These are phyloP conservation scores for Ascochyta viciae-villosae DNA, from an alignment of 2,329 filamentous ascomycete genomes.

Conservation along the genomic window DNA sequence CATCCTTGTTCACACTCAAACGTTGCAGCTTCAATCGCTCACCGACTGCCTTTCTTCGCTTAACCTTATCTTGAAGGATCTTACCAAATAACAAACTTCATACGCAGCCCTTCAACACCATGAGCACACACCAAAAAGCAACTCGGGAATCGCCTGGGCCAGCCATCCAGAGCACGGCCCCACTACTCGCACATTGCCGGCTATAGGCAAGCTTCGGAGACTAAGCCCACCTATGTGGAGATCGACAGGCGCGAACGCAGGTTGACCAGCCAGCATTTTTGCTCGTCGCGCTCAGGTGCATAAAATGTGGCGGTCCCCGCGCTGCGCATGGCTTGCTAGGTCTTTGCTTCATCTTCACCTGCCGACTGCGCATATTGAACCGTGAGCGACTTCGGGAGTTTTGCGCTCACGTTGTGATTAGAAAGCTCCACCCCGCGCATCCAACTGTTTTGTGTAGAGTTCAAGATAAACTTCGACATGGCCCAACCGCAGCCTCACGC, in stretches of 20 bases:
- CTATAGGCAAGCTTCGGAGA: conserved; percentile 25
- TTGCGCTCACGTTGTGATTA: conserved; percentile 47
- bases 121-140: conserved; percentile 29
- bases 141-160: conserved; percentile 34
- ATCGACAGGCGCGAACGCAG: conserved; percentile 28
- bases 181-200: conserved; percentile 17
- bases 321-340: not conserved
- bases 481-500: conserved; percentile 27
- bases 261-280: conserved; percentile 33
- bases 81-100: conserved; percentile 2
- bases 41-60: not conserved
- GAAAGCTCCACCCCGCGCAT: conserved; percentile 43
- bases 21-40: not conserved
- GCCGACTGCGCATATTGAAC: conserved; percentile 17
- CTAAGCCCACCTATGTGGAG: conserved; percentile 30
- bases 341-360: conserved; percentile 10
- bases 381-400: conserved; percentile 53
- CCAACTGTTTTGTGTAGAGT: not conserved
- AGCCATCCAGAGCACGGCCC: conserved; percentile 26
- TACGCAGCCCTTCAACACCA: conserved; percentile 8
- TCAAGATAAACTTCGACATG: conserved; percentile 6
- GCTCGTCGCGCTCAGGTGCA: conserved; percentile 18
- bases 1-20: not conserved
- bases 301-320: conserved; percentile 36
- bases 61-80: not conserved